A percentile compares a stretch with the other conserved stretches of the same genome.
Evolutionary conservation across 2,329 filamentous ascomycete genomes (phyloP).

Genomic region (Hypoxylon sp.): DNA sequence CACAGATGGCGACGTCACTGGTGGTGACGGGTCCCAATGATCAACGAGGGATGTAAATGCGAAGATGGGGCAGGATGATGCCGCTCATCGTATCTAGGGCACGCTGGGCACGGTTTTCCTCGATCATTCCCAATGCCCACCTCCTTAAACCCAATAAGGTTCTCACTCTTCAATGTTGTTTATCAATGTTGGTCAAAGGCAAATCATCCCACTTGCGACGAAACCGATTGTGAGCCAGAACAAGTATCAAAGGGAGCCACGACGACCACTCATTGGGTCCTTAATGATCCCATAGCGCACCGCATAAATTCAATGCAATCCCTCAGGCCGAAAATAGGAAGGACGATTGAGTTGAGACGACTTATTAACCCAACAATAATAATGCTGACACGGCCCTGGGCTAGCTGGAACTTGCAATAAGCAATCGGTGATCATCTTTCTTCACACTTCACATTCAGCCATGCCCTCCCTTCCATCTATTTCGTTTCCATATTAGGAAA

Average conservation of each 20-base stretch:
- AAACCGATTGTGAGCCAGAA: constrained; percentile 38
- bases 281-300: constrained; percentile 29
- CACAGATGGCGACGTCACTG: constrained; percentile 41
- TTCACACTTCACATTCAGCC: constrained; percentile 2
- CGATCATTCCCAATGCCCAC: constrained; percentile 20
- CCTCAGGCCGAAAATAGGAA: constrained; percentile 47
- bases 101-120: constrained; percentile 3
- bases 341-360: constrained; percentile 39
- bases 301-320: constrained; percentile 50
- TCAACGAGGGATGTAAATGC: constrained; percentile 30
- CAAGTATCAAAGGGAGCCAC: constrained; percentile 26
- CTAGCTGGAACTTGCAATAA: constrained; percentile 18
- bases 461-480: background rate
- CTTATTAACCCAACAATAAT: constrained; percentile 29
- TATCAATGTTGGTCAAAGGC: constrained; percentile 1
- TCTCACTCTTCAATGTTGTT: constrained; percentile 19
- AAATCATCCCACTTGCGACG: constrained; percentile 20
- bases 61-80: constrained; percentile 18
- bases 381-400: constrained; percentile 36
- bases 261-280: constrained; percentile 32
- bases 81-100: constrained; percentile 6
- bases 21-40: constrained; percentile 39
- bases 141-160: constrained; percentile 18
- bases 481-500: constrained; percentile 24
- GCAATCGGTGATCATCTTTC: constrained; percentile 30